Evolutionary conservation across 495 filamentous ascomycete species (phyloP).

Genomic region (Pyrenula massariospora): DNA sequence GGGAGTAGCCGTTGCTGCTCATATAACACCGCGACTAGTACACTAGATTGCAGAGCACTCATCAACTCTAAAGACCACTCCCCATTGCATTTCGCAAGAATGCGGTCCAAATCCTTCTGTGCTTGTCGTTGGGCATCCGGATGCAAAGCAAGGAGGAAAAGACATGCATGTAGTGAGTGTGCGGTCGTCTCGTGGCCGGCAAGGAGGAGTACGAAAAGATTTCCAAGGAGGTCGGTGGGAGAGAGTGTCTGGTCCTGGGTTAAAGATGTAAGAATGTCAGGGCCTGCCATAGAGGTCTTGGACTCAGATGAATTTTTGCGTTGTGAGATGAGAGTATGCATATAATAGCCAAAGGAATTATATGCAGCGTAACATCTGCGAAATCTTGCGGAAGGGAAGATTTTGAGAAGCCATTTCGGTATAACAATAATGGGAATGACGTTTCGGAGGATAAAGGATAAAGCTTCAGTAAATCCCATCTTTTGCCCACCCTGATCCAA

Average conservation of each 20-base stretch:
- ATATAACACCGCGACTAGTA: constrained; percentile 22
- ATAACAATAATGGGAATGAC: constrained; percentile 1
- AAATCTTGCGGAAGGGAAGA: constrained; percentile 38
- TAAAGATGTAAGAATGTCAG: background rate
- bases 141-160: constrained; percentile 28
- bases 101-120: constrained; percentile 21
- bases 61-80: constrained; percentile 24
- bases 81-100: constrained; percentile 9
- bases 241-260: constrained; percentile 12
- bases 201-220: constrained; percentile 35
- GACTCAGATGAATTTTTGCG: constrained; percentile 48
- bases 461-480: constrained; percentile 12
- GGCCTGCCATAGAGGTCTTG: constrained; percentile 29
- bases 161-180: constrained; percentile 22
- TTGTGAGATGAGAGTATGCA: constrained; percentile 28
- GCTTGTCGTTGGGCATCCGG: constrained; percentile 29
- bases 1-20: constrained; percentile 31
- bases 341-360: constrained; percentile 50
- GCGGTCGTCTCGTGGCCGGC: constrained; percentile 43
- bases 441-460: constrained; percentile 14
- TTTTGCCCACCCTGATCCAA: constrained; percentile 1
- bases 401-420: constrained; percentile 10
- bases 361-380: constrained; percentile 35
- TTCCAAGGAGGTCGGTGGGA: constrained; percentile 31
- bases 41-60: constrained; percentile 19